Base-by-base conservation (phyloP, 352 stramenopile genomes). In the Pythium vanterpoolii region DNA sequence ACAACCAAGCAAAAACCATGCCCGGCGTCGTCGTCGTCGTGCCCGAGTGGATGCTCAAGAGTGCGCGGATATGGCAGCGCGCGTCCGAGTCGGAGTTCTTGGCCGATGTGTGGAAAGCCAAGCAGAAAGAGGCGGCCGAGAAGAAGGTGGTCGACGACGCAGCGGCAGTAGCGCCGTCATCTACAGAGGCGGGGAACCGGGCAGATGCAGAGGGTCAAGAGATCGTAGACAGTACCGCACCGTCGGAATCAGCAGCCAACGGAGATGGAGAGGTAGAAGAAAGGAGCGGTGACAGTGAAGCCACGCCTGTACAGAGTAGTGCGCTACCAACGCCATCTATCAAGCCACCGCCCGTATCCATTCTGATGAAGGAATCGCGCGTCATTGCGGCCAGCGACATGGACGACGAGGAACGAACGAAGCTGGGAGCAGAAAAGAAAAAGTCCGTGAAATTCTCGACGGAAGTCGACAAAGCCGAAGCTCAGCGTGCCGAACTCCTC, bases 41-140 rank as follows among this genome's bases (percentile, higher is more conserved):
- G 1, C 83, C 83, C 0, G 83, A 95, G 34, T 95, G 85, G 85
- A 78, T 95, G 50, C 62, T 93, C 10, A 87, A 90, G 57, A 90
- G 79, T 49, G 81, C 79, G 59, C 76, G 79, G 16, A 83, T 79
- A 54, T 95, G 85, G 85, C 68, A 63, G 39, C 76, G 71, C 8
- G 81, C 77, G 9, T 23, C 69, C 8, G 85, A 95, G 46, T 61
- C 75, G 18, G 79, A 88, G 10, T 93, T 90, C 43, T 62, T 87
- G 38, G 83, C 83, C 6, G 78, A 90, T 44, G 51, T 80, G 56
- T 87, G 75, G 79, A 84, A 79, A 39, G 63, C 50, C 16, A 88
- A 81, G 39, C 73, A 48, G 24, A 14, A 66, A n/a, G 57, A 42
- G 23, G 26, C 52, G n/a, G 23, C 61, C 27, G 19, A 21, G 24